These are phyloP conservation scores for Clarireedia sp. DNA, from an alignment of 2,329 filamentous ascomycete species.

Conservation along the genomic window DNA sequence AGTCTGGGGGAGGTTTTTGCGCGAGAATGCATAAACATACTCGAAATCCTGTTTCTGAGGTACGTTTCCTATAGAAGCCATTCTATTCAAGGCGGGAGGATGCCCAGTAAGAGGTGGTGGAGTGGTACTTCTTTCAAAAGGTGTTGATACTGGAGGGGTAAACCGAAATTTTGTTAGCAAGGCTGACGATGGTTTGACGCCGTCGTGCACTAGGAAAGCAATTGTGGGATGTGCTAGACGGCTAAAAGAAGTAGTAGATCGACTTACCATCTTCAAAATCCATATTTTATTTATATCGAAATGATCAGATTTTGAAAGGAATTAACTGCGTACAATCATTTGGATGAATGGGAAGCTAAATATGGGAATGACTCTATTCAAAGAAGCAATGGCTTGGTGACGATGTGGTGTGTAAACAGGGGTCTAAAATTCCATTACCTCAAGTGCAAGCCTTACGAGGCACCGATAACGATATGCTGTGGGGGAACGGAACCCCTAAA, in stretches of 20 bases:
- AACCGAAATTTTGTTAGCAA: conserved; percentile 13
- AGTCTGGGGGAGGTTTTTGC: neutral
- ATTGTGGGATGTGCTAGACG: no score
- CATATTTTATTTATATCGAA: neutral
- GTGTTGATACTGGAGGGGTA: conserved; percentile 8
- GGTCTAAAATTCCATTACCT: no score
- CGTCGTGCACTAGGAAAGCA: neutral
- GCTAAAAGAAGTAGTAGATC: neutral
- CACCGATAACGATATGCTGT: no score
- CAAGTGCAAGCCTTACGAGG: no score
- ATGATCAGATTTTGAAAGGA: neutral
- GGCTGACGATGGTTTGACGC: conserved; percentile 7
- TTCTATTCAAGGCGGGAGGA: conserved; percentile 25
- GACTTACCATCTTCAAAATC: conserved; percentile 3
- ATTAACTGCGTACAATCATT: no score
- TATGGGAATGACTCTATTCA: no score
- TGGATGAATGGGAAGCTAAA: no score
- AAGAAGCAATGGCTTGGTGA: no score
- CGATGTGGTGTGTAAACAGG: no score
- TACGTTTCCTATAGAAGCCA: conserved; percentile 25
- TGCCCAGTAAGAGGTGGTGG: conserved; percentile 24
- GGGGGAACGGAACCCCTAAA: no score
- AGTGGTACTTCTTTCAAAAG: conserved; percentile 26
- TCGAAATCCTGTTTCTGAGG: conserved; percentile 23
- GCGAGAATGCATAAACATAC: conserved; percentile 12